Base-by-base conservation (phyloP, 805 yeast species). In the Ogataea pilisensis region DNA sequence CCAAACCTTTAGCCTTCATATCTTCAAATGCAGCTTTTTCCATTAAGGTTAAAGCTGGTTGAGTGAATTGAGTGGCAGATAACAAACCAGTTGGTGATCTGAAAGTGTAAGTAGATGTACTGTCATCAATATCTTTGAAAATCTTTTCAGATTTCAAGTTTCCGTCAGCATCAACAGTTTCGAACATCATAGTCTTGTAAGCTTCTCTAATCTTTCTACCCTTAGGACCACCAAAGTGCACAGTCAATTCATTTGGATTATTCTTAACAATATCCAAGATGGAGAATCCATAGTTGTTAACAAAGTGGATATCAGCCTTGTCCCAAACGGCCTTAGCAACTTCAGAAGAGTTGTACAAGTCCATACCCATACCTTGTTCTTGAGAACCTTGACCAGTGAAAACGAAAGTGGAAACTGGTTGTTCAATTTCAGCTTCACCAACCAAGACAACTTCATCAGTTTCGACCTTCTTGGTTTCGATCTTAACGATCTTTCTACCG, bases 281-380 rank as follows among this genome's bases (percentile, higher is more conserved):
- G 19, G 98, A 90, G 82, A 93, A 93, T 43, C 99, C 99, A 60
- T 93, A 93, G 64, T 91, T 90, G 60, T 80, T 73, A 62, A 88
- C 74, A 73, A 95, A 93, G 68, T 95, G 99, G 44, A 67, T 65
- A 64, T 93, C 99, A 47, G 99, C 99, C 64, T 88, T 85, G 66
- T 93, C 98, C 99, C 99, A 93, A 48, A 93, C 97, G 49, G 78
- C 80, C 58, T 81, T 81, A 39, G 99, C 99, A 64, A 93, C 96
- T 24, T 79, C 89, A 37, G 96, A 85, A 31, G 85, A 75, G 51
- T 81, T 82, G 68, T 93, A 93, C 63, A 93, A 77, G 66, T 93
- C 99, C 99, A 93, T 93, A 76, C 99, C 99, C 99, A 93, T 93
- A 65, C 97, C 97, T 73, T 95, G 99, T 68, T 95, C 99, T 70